Evolutionary conservation across 768 basidiomycete species (phyloP), one percentile per base, ranked within the genome.

Genomic region (Kwoniella pini): DNA sequence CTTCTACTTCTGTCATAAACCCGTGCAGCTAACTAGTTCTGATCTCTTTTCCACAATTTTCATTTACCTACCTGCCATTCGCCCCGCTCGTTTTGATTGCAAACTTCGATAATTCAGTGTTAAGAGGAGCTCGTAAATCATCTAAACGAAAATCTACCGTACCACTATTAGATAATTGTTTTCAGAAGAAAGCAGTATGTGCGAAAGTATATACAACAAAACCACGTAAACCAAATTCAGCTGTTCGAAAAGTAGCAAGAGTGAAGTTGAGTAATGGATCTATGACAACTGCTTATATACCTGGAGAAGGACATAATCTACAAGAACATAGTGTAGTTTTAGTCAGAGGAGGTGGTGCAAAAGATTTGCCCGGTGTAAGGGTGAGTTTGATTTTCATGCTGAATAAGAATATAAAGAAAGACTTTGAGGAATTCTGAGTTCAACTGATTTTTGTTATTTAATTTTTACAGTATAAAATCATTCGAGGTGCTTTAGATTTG

Each of bases 221-320:
- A 70, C 96, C 96, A 22, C 96, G 92, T 82, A 99, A 99, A 76
- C 96, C 96, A 64, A 99, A 99, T 80, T 98, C 95, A 11, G 94
- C 94, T 36, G 92, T 96, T 75, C 90, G 96, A 62, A 98, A 97
- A 81, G 91, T 98, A 57, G 93, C 93, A 43, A 84, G 90, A 70
- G 87, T 99, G 68, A 95, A 95, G 81, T 82, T 99, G 57, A 84
- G 87, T 21, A 92, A 87, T 12, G 96, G 96, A 50, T 87, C 89
- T 77, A 87, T 86, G 42, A 83, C 93, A 64, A 89, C 89, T 82
- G 93, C 92, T 15, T 98, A 97, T 78, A 91, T 98, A 59, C 90
- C 88, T 44, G 96, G 96, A 69, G 96, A 98, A 75, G 96, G 96
- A 0, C 95, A 98, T 77, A 97, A 96, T 75, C 79, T 98, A 71